Conservation (phyloP, 1,284 basidiomycete genomes). For the Gastroboletus turbinatus region DNA sequence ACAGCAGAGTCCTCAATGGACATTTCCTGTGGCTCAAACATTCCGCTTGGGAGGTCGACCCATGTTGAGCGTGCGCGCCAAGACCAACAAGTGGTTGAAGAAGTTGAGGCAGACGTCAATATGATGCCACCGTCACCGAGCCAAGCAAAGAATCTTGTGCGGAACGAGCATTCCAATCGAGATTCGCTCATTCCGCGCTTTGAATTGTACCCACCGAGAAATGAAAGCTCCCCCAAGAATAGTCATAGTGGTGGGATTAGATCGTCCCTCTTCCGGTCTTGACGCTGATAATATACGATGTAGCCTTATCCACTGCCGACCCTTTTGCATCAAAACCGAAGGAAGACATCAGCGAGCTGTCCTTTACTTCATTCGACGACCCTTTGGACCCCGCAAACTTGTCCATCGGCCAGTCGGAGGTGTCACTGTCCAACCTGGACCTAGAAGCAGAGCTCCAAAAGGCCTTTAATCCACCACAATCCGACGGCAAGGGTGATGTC, state of each 20-base stretch:
- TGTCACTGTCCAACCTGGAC: constrained; percentile 33
- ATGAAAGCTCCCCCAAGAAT: constrained; percentile 26
- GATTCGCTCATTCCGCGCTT: constrained; percentile 47
- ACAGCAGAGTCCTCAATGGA: constrained; percentile 19
- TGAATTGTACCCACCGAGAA: constrained; percentile 19
- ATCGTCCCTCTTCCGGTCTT: neutral
- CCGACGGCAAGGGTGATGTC: constrained; percentile 9
- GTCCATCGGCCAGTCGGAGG: constrained; percentile 35
- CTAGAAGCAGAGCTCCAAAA: constrained; percentile 32
- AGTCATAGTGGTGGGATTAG: constrained; percentile 15
- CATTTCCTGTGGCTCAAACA: constrained; percentile 29
- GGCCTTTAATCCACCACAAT: constrained; percentile 18
- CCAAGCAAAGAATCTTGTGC: constrained; percentile 42
- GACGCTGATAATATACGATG: neutral
- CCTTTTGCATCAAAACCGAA: constrained; percentile 27
- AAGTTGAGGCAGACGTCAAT: constrained; percentile 44
- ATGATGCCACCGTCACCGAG: constrained; percentile 65
- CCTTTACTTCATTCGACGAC: constrained; percentile 36
- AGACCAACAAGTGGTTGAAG: constrained; percentile 38
- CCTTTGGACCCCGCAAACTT: constrained; percentile 37
- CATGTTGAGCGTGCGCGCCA: constrained; percentile 45
- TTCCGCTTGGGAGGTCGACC: constrained; percentile 50
- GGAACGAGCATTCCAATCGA: constrained; percentile 15
- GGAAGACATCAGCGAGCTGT: constrained; percentile 38
- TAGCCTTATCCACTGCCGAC: constrained; percentile 18